These are phyloP conservation scores for Macrophomina tecta DNA, from an alignment of 2,329 filamentous ascomycete genomes.

Conservation along the genomic window DNA sequence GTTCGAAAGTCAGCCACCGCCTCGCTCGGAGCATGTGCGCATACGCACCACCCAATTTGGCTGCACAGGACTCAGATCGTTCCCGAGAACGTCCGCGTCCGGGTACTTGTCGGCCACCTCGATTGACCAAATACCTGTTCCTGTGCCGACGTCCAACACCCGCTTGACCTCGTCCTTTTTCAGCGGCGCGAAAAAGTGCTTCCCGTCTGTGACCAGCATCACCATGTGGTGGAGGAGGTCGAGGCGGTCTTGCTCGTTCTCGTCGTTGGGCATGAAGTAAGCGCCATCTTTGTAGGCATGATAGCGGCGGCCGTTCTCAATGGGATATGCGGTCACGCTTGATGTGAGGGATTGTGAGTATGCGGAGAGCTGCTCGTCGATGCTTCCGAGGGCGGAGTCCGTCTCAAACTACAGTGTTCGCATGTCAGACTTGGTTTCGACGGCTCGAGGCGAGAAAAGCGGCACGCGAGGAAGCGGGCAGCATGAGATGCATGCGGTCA, in stretches of 20 bases:
- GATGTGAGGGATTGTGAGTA: constrained; percentile 25
- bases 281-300: constrained; percentile 37
- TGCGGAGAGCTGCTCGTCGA: constrained; percentile 15
- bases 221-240: constrained; percentile 37
- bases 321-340: constrained; percentile 32
- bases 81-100: constrained; percentile 31
- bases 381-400: constrained; percentile 10
- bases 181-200: constrained; percentile 34
- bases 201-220: constrained; percentile 38
- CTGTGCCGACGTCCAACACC: constrained; percentile 38
- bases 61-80: constrained; percentile 58
- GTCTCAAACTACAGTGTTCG: constrained; percentile 1
- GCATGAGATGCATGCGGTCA: not conserved
- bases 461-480: not conserved
- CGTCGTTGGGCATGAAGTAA: constrained; percentile 36
- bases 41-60: constrained; percentile 38
- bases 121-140: constrained; percentile 40
- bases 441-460: no score
- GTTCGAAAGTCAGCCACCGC: not conserved
- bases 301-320: constrained; percentile 38
- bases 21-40: no score
- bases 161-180: constrained; percentile 14
- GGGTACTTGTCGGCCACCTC: constrained; percentile 32
- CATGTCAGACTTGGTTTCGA: not conserved
- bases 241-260: constrained; percentile 46